Evolutionary conservation across 2,329 filamentous ascomycete species (phyloP).

Genomic region (Emergomyces africanus): DNA sequence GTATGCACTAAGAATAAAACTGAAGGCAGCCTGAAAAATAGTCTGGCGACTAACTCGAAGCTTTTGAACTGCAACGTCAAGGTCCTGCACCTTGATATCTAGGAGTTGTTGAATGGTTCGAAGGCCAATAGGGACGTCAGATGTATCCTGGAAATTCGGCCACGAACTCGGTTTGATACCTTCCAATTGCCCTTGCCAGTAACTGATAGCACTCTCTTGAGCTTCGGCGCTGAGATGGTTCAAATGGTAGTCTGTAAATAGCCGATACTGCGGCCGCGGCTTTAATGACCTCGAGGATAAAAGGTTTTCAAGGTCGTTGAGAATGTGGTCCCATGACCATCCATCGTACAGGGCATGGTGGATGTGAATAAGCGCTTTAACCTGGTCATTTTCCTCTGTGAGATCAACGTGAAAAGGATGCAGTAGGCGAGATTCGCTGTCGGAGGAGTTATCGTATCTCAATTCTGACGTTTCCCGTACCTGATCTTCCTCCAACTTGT

Average conservation of each 20-base stretch:
- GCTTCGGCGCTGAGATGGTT: conserved; percentile 17
- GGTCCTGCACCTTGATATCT: conserved; percentile 19
- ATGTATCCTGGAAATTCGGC: conserved; percentile 44
- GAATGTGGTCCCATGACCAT: conserved; percentile 73
- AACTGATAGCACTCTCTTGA: conserved; percentile 38
- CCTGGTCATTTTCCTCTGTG: conserved; percentile 10
- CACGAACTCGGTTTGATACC: conserved; percentile 43
- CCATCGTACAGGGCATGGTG: conserved; percentile 86
- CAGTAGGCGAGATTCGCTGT: conserved; percentile 29
- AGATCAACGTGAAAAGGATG: conserved; percentile 54
- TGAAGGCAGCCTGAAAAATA: conserved; percentile 61
- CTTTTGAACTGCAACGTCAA: conserved; percentile 26
- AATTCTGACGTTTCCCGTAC: conserved; percentile 32
- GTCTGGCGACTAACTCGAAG: conserved; percentile 51
- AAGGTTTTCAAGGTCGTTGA: conserved; percentile 50
- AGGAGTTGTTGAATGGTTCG: conserved; percentile 19
- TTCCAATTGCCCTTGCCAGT: conserved; percentile 57
- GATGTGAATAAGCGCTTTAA: conserved; percentile 41
- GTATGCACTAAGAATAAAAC: conserved; percentile 53
- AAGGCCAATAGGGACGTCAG: conserved; percentile 17
- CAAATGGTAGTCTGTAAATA: conserved; percentile 43
- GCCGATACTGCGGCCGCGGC: conserved; percentile 46
- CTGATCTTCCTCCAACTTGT: conserved; percentile 31
- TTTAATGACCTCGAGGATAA: conserved; percentile 24
- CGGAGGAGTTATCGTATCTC: conserved; percentile 29